phyloP scores from a whole-genome alignment of 2,329 filamentous ascomycete genomes.

The Ophiostoma ips region DNA sequence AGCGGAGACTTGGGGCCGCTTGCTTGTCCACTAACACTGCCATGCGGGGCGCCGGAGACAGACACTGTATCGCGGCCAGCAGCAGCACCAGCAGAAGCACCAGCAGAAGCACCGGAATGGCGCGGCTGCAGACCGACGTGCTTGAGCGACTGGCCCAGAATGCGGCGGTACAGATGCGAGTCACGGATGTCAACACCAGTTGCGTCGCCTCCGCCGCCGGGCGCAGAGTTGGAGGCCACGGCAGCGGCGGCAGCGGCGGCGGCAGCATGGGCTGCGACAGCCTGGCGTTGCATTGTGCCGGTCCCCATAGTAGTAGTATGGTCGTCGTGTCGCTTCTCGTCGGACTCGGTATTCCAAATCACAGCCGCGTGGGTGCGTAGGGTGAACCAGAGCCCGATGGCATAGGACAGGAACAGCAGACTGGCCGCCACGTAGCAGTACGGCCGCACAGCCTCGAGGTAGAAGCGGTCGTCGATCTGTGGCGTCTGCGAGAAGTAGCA shows the following conservation, averaged over 20 bases:
- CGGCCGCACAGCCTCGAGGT: constrained; percentile 75
- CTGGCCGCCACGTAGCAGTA: constrained; percentile 83
- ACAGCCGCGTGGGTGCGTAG: constrained; percentile 89
- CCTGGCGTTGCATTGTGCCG: background rate
- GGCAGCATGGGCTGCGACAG: background rate
- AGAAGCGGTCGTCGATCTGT: constrained; percentile 76
- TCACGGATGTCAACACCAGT: constrained; percentile 63
- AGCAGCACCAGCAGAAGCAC: too few species aligned
- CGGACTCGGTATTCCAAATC: constrained; percentile 81
- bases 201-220: constrained; percentile 26
- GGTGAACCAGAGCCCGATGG: constrained; percentile 91
- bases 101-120: constrained; percentile 20
- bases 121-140: constrained; percentile 57
- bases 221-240: background rate
- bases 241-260: background rate
- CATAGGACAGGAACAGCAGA: constrained; percentile 80
- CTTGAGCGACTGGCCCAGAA: constrained; percentile 77
- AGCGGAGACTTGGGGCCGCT: background rate
- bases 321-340: constrained; percentile 59
- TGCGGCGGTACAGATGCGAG: constrained; percentile 81
- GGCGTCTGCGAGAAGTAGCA: constrained; percentile 90
- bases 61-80: constrained; percentile 22
- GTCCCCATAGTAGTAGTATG: constrained; percentile 8
- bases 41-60: constrained; percentile 20
- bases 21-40: background rate